Evolutionary conservation across 495 filamentous ascomycete genomes (phyloP), one percentile per base, ranked within the genome.

Genomic region (Lindgomyces ingoldianus): DNA sequence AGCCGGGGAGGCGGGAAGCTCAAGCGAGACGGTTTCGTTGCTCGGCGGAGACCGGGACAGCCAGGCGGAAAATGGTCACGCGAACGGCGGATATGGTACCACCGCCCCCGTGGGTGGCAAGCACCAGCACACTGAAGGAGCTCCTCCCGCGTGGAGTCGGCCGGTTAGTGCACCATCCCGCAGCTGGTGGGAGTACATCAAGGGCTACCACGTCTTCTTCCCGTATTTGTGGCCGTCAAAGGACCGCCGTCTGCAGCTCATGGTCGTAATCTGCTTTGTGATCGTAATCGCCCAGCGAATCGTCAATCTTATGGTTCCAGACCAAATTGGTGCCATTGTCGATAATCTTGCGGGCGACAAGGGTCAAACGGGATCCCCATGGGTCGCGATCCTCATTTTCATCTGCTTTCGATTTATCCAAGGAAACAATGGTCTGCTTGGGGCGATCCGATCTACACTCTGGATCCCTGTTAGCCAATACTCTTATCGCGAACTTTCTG

Each of bases 381-480:
- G 89, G 87, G 71, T 76, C 36, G 77, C 83, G 18, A 93, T 98
- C 49, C 84, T 84, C 33, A 65, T 96, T 11, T 90, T 95, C 67
- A 90, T 96, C 57, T 54, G 87, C 29, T 92, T 86, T 72, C 88
- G 91, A 57, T 83, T 96, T 76, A 81, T 97, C 30, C 95, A 98
- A 74, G 95, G 94, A 0, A 84, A 82, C 11, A 92, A 91, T 64
- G 94, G 94, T 8, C 76, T 96, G 21, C 84, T 98, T 30, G 91
- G 91, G 12, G 93, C 91, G 16, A 57, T 89, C 8, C 84, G 94
- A 52, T 87, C 90, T 19, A 84, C 88, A 18, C 78, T 98, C 26
- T 98, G 94, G 94, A 91, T 98, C 47, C 94, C 94, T 0, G 90
- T 98, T 52, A 87, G 91, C 36, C 94, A 98, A 73, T 96, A 97